These are phyloP conservation scores for Candida stauntonica DNA, from an alignment of 805 yeast genomes.

Conservation along the genomic window DNA sequence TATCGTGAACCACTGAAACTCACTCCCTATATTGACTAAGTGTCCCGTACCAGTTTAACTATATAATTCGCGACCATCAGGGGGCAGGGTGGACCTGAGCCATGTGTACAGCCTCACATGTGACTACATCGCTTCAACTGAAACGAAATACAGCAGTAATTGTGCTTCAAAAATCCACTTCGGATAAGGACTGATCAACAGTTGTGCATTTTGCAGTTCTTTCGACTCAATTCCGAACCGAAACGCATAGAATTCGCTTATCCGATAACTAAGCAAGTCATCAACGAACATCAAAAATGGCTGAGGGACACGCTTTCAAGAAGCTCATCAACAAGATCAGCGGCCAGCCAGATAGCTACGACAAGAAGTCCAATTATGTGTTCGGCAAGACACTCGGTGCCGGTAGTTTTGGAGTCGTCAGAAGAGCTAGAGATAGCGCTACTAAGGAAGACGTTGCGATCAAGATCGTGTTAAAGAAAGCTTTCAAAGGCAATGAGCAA, in stretches of 20 bases:
- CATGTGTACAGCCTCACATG: too few relatives aligned
- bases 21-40: too few relatives aligned
- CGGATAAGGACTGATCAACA: too few relatives aligned
- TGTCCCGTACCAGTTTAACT: too few relatives aligned
- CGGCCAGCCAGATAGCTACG: slow-evolving; percentile 70
- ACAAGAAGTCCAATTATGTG: slow-evolving; percentile 62
- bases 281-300: too few relatives aligned
- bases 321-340: slow-evolving; percentile 49
- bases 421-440: slow-evolving; percentile 55
- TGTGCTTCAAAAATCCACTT: neutral
- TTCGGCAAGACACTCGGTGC: slow-evolving; percentile 89
- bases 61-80: neutral
- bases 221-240: too few relatives aligned
- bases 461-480: slow-evolving; percentile 82
- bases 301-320: slow-evolving; percentile 31
- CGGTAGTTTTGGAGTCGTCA: slow-evolving; percentile 90
- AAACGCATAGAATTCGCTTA: too few relatives aligned
- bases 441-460: slow-evolving; percentile 77
- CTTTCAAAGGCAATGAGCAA: slow-evolving; percentile 72
- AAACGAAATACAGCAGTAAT: neutral
- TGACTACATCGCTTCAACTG: too few relatives aligned
- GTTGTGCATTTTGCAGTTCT: too few relatives aligned
- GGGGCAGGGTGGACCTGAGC: too few relatives aligned
- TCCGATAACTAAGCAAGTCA: too few relatives aligned
- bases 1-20: too few relatives aligned